Evolutionary conservation across 2,329 filamentous ascomycete genomes (phyloP).

Genomic region (Neofusicoccum ribis): DNA sequence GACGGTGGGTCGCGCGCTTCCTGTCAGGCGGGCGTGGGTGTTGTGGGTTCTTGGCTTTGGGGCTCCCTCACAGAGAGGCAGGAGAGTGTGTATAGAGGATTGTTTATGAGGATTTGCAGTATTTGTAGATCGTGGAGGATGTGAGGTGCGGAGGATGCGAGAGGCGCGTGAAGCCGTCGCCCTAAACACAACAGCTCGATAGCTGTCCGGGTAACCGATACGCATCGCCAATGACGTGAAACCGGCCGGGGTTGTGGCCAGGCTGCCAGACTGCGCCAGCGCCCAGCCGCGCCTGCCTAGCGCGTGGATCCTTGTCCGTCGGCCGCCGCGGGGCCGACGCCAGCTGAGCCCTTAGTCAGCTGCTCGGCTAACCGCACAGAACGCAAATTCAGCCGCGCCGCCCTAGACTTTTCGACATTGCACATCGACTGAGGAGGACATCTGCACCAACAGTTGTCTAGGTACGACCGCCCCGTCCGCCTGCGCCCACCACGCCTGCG

Average conservation of each 20-base stretch:
- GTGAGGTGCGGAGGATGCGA: slow-evolving; percentile 9
- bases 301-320: background rate
- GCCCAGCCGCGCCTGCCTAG: background rate
- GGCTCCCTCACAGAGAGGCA: background rate
- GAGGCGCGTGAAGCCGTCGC: slow-evolving; percentile 7
- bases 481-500: background rate
- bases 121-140: slow-evolving; percentile 17
- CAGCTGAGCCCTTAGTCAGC: too few relatives aligned
- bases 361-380: slow-evolving; percentile 13
- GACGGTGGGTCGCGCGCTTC: background rate
- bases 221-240: slow-evolving; percentile 18
- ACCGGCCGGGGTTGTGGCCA: slow-evolving; percentile 2
- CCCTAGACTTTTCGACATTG: slow-evolving; percentile 26
- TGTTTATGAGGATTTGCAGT: slow-evolving; percentile 18
- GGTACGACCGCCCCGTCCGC: slow-evolving; percentile 36
- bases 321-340: background rate
- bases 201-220: slow-evolving; percentile 18
- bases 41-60: background rate
- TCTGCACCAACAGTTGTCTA: slow-evolving; percentile 49
- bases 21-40: background rate
- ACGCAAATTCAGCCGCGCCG: slow-evolving; percentile 14
- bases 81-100: slow-evolving; percentile 4
- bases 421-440: slow-evolving; percentile 62
- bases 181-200: slow-evolving; percentile 13
- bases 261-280: slow-evolving; percentile 1